phyloP scores from a whole-genome alignment of 371 early-diverging fungal species.

The Mucor ambiguus region DNA sequence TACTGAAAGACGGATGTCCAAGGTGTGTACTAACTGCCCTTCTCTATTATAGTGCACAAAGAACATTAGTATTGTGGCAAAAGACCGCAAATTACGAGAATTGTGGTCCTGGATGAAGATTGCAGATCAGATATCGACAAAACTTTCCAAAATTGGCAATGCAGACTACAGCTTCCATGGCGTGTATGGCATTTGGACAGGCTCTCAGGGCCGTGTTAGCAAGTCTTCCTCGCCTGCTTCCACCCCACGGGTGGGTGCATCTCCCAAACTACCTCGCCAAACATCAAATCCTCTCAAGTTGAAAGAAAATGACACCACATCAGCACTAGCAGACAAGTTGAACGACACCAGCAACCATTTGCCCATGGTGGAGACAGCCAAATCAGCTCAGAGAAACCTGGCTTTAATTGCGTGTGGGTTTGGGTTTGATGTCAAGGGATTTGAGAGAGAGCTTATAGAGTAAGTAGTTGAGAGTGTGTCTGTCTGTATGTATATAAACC shows the following conservation, averaged over 20 bases:
- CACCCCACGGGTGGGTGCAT: slow-evolving; percentile 20
- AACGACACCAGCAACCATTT: slow-evolving; percentile 17
- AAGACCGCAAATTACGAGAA: slow-evolving; percentile 51
- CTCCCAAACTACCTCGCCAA: slow-evolving; percentile 19
- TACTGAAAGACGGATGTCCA: background rate
- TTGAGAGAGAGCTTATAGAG: slow-evolving; percentile 68
- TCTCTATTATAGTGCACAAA: slow-evolving; percentile 32
- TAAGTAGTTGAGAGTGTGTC: slow-evolving; percentile 23
- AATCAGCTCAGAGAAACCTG: slow-evolving; percentile 61
- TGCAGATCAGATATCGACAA: slow-evolving; percentile 61
- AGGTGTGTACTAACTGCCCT: background rate
- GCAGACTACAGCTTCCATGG: slow-evolving; percentile 76
- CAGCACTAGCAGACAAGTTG: background rate
- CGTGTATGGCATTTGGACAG: slow-evolving; percentile 62
- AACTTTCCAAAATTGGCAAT: slow-evolving; percentile 52
- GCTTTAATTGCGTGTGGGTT: slow-evolving; percentile 80
- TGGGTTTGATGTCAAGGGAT: slow-evolving; percentile 58
- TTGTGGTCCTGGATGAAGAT: slow-evolving; percentile 81
- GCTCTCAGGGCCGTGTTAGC: slow-evolving; percentile 16
- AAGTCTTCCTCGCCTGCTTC: slow-evolving; percentile 45
- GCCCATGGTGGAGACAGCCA: slow-evolving; percentile 55
- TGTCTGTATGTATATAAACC: background rate
- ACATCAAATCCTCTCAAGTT: background rate
- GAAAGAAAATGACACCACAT: slow-evolving; percentile 4
- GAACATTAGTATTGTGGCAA: slow-evolving; percentile 39